These are phyloP conservation scores for Rutidosis leptorrhynchoides DNA, from an alignment of 129 eudicot species.

Conservation along the genomic window DNA sequence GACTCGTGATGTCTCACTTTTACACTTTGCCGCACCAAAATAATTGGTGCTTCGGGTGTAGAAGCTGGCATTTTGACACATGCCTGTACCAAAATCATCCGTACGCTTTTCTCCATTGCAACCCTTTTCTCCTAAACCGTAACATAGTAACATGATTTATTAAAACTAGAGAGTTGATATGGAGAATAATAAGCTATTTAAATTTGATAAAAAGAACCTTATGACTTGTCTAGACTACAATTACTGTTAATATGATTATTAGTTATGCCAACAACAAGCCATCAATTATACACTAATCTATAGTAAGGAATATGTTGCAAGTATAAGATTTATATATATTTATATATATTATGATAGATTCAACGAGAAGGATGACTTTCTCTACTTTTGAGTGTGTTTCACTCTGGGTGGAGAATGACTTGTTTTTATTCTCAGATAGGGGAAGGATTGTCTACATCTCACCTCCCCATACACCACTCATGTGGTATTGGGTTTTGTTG, in stretches of 20 bases:
- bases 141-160: too few relatives aligned
- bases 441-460: too few relatives aligned
- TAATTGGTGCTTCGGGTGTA: neutral
- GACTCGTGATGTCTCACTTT: neutral
- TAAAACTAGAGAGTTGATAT: neutral
- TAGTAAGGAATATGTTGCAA: too few relatives aligned
- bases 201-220: neutral
- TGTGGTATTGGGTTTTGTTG: too few relatives aligned
- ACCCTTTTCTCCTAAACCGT: neutral
- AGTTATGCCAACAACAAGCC: neutral
- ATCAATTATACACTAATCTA: neutral
- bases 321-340: too few relatives aligned
- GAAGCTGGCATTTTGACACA: neutral
- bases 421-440: too few relatives aligned
- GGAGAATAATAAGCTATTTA: neutral
- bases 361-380: too few relatives aligned
- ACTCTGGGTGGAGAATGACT: too few relatives aligned
- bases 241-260: neutral
- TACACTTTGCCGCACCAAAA: neutral
- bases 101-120: neutral
- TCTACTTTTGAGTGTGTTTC: too few relatives aligned
- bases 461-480: too few relatives aligned
- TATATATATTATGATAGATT: too few relatives aligned
- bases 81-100: neutral
- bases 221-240: neutral